Evolutionary conservation across 2,329 filamentous ascomycete genomes (phyloP), one percentile per base, ranked within the genome.

Genomic region (Colletotrichum destructivum): DNA sequence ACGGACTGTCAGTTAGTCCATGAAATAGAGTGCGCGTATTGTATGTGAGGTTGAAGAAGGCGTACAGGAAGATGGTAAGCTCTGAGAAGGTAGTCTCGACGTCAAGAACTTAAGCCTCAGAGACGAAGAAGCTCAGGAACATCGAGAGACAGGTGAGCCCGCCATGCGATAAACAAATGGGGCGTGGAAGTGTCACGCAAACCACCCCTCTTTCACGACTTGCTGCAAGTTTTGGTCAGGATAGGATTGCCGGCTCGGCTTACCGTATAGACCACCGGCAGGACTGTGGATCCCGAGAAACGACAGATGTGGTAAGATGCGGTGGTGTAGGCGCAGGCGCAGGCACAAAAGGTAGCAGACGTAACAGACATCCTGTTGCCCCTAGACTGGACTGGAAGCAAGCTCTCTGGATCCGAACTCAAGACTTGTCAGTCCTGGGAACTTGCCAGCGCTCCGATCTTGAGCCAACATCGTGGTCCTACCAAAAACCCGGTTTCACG

Each of bases 161-260:
- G 38, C 46, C 16, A 52, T 69, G 57, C 57, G 57, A 68, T 52
- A 55, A 57, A 62, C 57, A 46, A 23, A 68, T 46, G 64, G 64
- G 63, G 68, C 23, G 51, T 47, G 21, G 69, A 35, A 62, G 60
- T 52, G 57, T 68, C 59, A 68, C 57, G 26, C 12, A 62, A 21
- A 26, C n/a, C 42, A 49, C 56, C 68, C 64, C 64, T 71, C 68
- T 38, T 67, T 54, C 42, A 47, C 40, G 56, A 38, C 44, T 54
- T 21, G 63, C 52, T 71, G 35, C 64, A 66, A 40, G 56, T 47
- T 57, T 38, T 56, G 54, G 35, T 23, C 35, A 71, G 26, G 42
- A 62, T 13, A 46, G 52, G 51, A 54, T 26, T 54, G 44, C 52
- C 44, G 51, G 57, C 64, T 61, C 62, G 52, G 57, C 38, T 49